phyloP scores from a whole-genome alignment of 169 alveolate genomes.

The Plasmodium blacklocki region DNA sequence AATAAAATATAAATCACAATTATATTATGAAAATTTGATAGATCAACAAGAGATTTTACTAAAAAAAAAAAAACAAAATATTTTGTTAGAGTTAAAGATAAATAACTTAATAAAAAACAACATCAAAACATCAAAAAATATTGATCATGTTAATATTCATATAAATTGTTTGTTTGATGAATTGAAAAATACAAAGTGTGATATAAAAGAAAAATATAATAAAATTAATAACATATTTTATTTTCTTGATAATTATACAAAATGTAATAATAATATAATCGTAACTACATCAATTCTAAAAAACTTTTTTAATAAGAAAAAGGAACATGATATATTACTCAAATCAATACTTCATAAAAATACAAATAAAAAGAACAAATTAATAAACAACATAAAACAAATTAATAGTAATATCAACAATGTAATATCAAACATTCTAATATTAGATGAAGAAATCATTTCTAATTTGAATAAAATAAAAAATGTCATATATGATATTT shows the following conservation, averaged over 20 bases:
- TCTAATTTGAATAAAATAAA: conserved; percentile 18
- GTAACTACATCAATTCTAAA: conserved; percentile 27
- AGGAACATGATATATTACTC: conserved; percentile 26
- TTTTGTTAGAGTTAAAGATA: conserved; percentile 43
- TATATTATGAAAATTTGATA: conserved; percentile 58
- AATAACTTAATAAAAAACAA: conserved; percentile 44
- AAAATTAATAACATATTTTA: conserved; percentile 9
- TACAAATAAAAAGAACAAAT: conserved; percentile 7
- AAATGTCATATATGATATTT: conserved; percentile 17
- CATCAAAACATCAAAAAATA: conserved; percentile 23
- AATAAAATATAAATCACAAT: conserved; percentile 28
- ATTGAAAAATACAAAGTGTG: conserved; percentile 30
- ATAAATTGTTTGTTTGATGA: conserved; percentile 14
- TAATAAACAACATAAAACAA: conserved; percentile 34
- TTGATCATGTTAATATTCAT: conserved; percentile 12
- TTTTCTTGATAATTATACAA: not conserved
- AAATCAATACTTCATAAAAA: conserved; percentile 25
- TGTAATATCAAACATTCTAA: conserved; percentile 1
- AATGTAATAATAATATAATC: conserved; percentile 23
- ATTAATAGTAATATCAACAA: conserved; percentile 5
- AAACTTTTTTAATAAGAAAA: conserved; percentile 40
- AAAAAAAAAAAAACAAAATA: conserved; percentile 28
- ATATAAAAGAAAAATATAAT: conserved; percentile 29
- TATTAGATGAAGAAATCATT: conserved; percentile 24
- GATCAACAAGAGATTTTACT: conserved; percentile 58